Conservation (phyloP, 257 asterid genomes). For the Petunia axillaris region DNA sequence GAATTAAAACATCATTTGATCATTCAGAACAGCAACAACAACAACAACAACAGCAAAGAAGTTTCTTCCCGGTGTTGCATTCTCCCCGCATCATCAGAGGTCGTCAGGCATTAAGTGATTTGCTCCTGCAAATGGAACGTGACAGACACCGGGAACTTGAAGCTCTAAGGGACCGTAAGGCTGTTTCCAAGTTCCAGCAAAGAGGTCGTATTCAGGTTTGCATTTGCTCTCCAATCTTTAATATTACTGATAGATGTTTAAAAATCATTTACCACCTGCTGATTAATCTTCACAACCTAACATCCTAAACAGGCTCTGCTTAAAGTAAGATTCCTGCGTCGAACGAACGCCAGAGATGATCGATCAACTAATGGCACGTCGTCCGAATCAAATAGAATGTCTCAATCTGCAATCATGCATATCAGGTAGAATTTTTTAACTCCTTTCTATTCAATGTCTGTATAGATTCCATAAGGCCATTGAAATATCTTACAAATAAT, state of each 20-base stretch:
- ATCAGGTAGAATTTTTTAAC: conserved; percentile 43
- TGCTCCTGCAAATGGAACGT: conserved; percentile 32
- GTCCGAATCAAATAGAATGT: conserved; percentile 36
- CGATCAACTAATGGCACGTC: conserved; percentile 34
- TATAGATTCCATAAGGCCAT: background rate
- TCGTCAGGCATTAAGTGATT: conserved; percentile 25
- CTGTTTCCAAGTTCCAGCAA: conserved; percentile 31
- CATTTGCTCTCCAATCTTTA: background rate
- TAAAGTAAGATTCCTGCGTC: conserved; percentile 24
- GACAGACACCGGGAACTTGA: conserved; percentile 29
- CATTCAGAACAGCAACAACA: background rate
- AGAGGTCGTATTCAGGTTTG: conserved; percentile 34
- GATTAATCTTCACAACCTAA: conserved; percentile 10
- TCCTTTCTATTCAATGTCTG: background rate
- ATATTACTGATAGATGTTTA: background rate
- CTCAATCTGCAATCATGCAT: conserved; percentile 39
- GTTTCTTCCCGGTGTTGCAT: background rate
- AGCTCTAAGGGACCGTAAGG: conserved; percentile 21
- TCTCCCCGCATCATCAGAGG: conserved; percentile 30
- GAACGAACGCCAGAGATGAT: conserved; percentile 33
- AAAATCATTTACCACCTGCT: background rate
- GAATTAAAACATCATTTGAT: conserved; percentile 16
- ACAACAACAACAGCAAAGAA: conserved; percentile 16
- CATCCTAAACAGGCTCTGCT: conserved; percentile 28
- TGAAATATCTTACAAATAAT: no score